phyloP scores from a whole-genome alignment of 1,139 yeast species.

The Geotrichum fermentans region DNA sequence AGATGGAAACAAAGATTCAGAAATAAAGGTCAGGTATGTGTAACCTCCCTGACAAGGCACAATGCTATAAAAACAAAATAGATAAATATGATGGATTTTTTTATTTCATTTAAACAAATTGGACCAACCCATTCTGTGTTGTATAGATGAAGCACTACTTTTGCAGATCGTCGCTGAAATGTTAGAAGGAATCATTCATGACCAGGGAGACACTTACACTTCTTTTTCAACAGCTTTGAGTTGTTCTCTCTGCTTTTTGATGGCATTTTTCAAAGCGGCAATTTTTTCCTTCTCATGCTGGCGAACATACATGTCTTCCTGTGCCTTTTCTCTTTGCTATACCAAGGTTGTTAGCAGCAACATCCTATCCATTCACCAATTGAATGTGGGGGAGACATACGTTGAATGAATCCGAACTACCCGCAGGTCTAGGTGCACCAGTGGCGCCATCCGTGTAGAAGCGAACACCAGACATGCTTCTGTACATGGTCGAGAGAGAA shows the following conservation, averaged over 20 bases:
- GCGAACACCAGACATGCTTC: constrained; percentile 36
- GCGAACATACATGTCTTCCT: constrained; percentile 59
- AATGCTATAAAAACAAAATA: too few relatives aligned
- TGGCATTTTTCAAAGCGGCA: constrained; percentile 42
- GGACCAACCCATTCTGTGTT: too few relatives aligned
- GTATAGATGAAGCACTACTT: too few relatives aligned
- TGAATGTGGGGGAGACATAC: constrained; percentile 32
- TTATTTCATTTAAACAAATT: too few relatives aligned
- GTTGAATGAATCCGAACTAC: constrained; percentile 49
- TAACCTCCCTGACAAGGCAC: too few relatives aligned
- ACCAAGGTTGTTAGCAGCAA: not conserved
- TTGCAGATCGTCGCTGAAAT: not conserved
- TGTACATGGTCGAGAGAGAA: not conserved
- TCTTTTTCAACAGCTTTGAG: constrained; percentile 29
- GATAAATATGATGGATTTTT: too few relatives aligned
- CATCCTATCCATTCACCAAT: not conserved
- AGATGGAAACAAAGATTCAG: too few relatives aligned
- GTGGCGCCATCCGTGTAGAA: constrained; percentile 50
- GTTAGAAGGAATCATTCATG: not conserved
- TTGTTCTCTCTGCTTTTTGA: constrained; percentile 47
- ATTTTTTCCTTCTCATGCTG: constrained; percentile 60
- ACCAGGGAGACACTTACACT: constrained; percentile 28
- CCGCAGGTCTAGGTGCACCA: constrained; percentile 49
- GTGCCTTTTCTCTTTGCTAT: constrained; percentile 63
- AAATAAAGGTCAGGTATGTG: too few relatives aligned